Percentiles rank a stretch among this genome's conserved stretches.
These are phyloP conservation scores for Dryas integrifolia DNA, from an alignment of 331 rosid genomes.

Conservation along the genomic window DNA sequence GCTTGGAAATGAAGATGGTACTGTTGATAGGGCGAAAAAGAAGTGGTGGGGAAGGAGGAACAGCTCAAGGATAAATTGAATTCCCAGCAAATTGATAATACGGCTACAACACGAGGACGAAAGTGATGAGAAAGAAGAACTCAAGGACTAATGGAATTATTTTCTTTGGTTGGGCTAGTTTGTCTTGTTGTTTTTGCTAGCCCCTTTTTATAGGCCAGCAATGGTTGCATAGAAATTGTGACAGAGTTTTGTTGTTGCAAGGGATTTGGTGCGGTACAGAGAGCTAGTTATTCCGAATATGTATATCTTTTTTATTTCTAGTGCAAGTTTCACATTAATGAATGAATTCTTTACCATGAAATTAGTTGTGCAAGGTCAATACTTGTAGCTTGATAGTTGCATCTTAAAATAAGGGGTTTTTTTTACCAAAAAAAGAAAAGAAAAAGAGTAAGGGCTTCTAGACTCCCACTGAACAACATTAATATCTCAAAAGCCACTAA, in stretches of 20 bases:
- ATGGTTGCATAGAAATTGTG: constrained; percentile 22
- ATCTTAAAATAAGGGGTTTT: too few species aligned
- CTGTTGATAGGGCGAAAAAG: constrained; percentile 64
- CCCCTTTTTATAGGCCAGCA: constrained; percentile 27
- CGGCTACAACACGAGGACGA: constrained; percentile 19
- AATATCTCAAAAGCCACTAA: too few species aligned
- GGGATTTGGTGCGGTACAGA: constrained; percentile 21
- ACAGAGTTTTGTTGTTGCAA: constrained; percentile 27
- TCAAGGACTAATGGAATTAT: constrained; percentile 13
- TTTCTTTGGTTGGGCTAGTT: constrained; percentile 42
- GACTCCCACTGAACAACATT: too few species aligned
- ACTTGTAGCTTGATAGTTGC: too few species aligned
- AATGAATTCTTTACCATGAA: constrained; percentile 7
- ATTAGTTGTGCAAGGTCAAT: too few species aligned
- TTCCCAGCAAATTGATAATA: neutral
- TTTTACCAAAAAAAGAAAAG: too few species aligned
- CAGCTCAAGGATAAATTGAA: constrained; percentile 66
- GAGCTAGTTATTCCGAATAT: constrained; percentile 21
- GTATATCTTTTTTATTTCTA: constrained; percentile 25
- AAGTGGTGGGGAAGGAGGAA: constrained; percentile 98
- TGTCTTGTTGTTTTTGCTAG: constrained; percentile 37
- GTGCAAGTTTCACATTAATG: neutral
- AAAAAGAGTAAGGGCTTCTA: too few species aligned
- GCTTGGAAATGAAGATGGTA: constrained; percentile 82
- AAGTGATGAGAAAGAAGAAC: constrained; percentile 29